Base-by-base conservation (phyloP, 257 asterid species). In the Mitragyna speciosa region DNA sequence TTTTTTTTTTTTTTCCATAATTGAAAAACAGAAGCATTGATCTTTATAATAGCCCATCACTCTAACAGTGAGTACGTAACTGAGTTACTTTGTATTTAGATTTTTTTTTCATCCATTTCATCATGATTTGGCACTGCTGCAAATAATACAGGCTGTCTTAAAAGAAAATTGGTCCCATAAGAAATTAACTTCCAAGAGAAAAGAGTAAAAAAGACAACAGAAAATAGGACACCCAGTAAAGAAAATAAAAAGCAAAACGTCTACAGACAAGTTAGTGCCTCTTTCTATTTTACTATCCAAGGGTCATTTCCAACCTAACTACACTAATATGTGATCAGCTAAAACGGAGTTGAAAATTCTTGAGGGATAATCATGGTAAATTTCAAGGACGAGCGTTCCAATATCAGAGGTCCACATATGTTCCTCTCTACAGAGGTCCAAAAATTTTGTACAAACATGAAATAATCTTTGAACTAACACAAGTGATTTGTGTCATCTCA, bases 91-190 rank as follows among this genome's bases (percentile, higher is more conserved):
- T 69, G 47, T 52, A 58, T 20, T 43, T 43, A 48, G 33, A 26
- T 19, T 8, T 45, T 26, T 16, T 31, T 45, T 63, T 52, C 2
- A 78, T 22, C 77, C 63, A 63, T 45, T 78, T 17, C 70, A 12
- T n/a, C 10, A 43, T 20, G n/a, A 10, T 47, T 73, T 76, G 63
- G n/a, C 58, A 54, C 17, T 45, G 76, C 31, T 26, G 81, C 54
- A 56, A 39, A 78, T 16, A 39, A 39, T 28, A 59, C 81, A 69
- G 76, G 48, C 76, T 39, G 76, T 78, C 45, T 56, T 26, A 24
- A 48, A 56, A 45, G 56, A 26, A 70, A 78, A 26, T 36, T 45
- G 41, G 54, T 41, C 71, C 33, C 31, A 26, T 24, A 0, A 12
- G 68, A 56, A 78, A 51, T 54, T 26, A 70, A 69, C 43, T 73